phyloP scores from a whole-genome alignment of 331 rosid species.

The Acacia pycnantha region DNA sequence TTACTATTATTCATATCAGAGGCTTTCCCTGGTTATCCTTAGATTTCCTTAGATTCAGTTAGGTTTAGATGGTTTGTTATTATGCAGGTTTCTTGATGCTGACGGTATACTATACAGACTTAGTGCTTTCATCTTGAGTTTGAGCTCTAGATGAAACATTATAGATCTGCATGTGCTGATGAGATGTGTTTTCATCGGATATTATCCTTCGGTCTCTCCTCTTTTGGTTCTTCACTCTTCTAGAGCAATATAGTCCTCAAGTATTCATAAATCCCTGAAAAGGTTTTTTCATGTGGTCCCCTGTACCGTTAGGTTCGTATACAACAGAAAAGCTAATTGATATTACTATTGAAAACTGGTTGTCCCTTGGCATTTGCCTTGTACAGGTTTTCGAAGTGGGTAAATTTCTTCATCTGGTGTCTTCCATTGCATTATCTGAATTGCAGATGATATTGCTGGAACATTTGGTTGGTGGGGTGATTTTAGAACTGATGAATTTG shows the following conservation, averaged over 20 bases:
- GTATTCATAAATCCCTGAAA: background rate
- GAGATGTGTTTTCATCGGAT: slow-evolving; percentile 38
- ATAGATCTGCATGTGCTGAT: slow-evolving; percentile 37
- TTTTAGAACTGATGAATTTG: slow-evolving; percentile 40
- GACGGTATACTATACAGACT: slow-evolving; percentile 39
- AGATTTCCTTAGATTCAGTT: slow-evolving; percentile 40
- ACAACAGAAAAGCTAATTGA: background rate
- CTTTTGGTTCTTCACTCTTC: background rate
- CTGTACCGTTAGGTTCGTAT: slow-evolving; percentile 20
- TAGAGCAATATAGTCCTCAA: background rate
- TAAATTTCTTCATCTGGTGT: slow-evolving; percentile 34
- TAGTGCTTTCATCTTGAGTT: slow-evolving; percentile 26
- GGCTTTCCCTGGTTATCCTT: slow-evolving; percentile 25
- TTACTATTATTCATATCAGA: slow-evolving; percentile 2
- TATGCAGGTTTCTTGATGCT: slow-evolving; percentile 64
- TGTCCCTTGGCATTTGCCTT: slow-evolving; percentile 34
- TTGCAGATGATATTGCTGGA: slow-evolving; percentile 53
- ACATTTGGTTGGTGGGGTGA: slow-evolving; percentile 39
- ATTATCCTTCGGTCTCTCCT: slow-evolving; percentile 14
- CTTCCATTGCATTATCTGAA: slow-evolving; percentile 46
- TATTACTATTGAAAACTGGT: slow-evolving; percentile 35
- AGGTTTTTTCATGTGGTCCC: slow-evolving; percentile 9
- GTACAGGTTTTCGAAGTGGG: slow-evolving; percentile 40
- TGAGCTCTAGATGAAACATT: slow-evolving; percentile 34
- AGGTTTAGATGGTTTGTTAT: slow-evolving; percentile 58